These are phyloP conservation scores for Bathelium albidoporum DNA, from an alignment of 495 filamentous ascomycete species.

Conservation along the genomic window DNA sequence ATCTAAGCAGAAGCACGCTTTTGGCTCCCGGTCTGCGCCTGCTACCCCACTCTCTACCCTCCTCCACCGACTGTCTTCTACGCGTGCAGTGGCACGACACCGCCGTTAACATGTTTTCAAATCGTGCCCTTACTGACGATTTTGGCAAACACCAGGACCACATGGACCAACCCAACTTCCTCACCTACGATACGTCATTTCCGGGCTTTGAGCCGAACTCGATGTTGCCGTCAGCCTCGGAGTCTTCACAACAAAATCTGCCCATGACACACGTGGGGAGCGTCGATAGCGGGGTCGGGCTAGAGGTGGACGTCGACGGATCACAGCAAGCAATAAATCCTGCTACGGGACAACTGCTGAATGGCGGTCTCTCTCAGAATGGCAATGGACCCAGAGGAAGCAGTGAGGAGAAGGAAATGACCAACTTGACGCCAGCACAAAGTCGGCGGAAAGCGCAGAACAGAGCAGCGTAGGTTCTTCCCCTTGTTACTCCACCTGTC, in stretches of 20 bases:
- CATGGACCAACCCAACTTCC: slow-evolving; percentile 1
- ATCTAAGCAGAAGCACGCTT: not conserved
- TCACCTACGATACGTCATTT: not conserved
- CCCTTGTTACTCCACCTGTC: slow-evolving; percentile 5
- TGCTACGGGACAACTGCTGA: not conserved
- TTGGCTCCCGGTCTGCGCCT: not conserved
- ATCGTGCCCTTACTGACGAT: not conserved
- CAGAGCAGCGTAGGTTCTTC: slow-evolving; percentile 67
- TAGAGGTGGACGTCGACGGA: slow-evolving; percentile 14
- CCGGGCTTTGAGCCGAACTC: not conserved
- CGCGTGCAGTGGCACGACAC: not conserved
- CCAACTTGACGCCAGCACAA: slow-evolving; percentile 62
- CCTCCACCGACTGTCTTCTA: too few species aligned
- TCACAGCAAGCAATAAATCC: not conserved
- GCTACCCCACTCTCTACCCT: not conserved
- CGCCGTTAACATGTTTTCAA: not conserved
- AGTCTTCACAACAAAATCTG: slow-evolving; percentile 11
- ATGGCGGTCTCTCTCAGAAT: not conserved
- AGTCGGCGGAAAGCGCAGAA: slow-evolving; percentile 91
- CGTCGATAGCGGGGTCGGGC: slow-evolving; percentile 17
- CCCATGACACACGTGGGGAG: slow-evolving; percentile 11
- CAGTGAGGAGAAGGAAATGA: slow-evolving; percentile 54
- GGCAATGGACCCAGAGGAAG: slow-evolving; percentile 16
- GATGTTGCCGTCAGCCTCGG: slow-evolving; percentile 10
- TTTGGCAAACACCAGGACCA: not conserved